Percentiles rank a stretch among this genome's conserved stretches.
Evolutionary conservation across 495 filamentous ascomycete genomes (phyloP).

Genomic region (Aspergillus leporis): DNA sequence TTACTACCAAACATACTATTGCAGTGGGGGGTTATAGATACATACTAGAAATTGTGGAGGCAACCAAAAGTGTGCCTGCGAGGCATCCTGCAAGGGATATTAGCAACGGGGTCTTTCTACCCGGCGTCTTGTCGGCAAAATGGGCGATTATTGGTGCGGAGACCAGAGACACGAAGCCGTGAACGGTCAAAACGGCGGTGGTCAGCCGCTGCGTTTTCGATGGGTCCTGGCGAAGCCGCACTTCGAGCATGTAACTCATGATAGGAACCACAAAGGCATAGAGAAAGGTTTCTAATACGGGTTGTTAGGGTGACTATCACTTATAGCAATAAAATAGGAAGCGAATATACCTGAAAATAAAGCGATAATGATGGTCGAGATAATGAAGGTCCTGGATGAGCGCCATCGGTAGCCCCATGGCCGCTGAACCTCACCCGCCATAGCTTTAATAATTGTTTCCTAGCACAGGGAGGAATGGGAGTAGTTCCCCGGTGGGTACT

Average conservation of each 20-base stretch:
- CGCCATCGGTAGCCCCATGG: constrained; percentile 24
- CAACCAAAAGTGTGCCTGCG: constrained; percentile 24
- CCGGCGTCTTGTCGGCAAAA: constrained; percentile 26
- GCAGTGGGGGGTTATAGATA: not conserved
- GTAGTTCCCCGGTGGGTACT: too few species aligned
- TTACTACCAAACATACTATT: not conserved
- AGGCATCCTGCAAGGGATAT: constrained; percentile 20
- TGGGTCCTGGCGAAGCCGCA: constrained; percentile 22
- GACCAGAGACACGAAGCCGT: constrained; percentile 22
- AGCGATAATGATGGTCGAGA: constrained; percentile 18
- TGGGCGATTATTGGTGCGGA: constrained; percentile 28
- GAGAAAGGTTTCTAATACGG: constrained; percentile 27
- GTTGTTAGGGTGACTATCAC: not conserved
- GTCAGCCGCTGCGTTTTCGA: constrained; percentile 24
- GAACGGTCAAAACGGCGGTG: constrained; percentile 17
- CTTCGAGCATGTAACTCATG: constrained; percentile 28
- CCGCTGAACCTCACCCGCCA: not conserved
- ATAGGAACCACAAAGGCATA: constrained; percentile 33
- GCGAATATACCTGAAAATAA: constrained; percentile 22
- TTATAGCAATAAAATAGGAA: not conserved
- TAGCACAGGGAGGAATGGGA: too few species aligned
- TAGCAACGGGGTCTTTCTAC: constrained; percentile 21
- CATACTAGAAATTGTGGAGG: constrained; percentile 12
- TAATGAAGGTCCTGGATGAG: constrained; percentile 20
- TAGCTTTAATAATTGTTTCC: not conserved